Evolutionary conservation across 2,329 filamentous ascomycete genomes (phyloP).

Genomic region (Byssochlamys sp.): DNA sequence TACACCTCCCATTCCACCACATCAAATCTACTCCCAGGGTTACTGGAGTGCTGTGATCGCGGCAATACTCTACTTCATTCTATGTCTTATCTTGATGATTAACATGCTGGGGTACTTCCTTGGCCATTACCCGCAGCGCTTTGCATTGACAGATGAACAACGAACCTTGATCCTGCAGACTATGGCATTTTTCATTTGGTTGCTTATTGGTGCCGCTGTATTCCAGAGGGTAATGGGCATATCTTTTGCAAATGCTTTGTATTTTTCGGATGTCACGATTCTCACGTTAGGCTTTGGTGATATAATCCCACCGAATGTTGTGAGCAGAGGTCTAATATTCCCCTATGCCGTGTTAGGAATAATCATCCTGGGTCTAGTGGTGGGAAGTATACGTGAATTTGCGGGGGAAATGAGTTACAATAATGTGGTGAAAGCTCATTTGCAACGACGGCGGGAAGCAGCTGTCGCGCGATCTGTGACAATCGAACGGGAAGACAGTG

Average conservation of each 20-base stretch:
- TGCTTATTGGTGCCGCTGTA: slow-evolving; percentile 65
- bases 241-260: slow-evolving; percentile 66
- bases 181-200: slow-evolving; percentile 72
- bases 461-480: slow-evolving; percentile 48
- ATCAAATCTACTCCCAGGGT: slow-evolving; percentile 62
- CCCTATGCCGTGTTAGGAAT: slow-evolving; percentile 77
- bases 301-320: slow-evolving; percentile 44
- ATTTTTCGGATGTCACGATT: slow-evolving; percentile 66
- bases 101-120: slow-evolving; percentile 71
- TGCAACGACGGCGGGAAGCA: slow-evolving; percentile 44
- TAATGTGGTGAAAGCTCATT: slow-evolving; percentile 53
- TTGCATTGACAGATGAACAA: slow-evolving; percentile 67
- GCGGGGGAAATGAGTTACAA: slow-evolving; percentile 50
- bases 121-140: slow-evolving; percentile 68
- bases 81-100: slow-evolving; percentile 63
- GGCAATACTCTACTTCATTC: slow-evolving; percentile 67
- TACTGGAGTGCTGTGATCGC: slow-evolving; percentile 81
- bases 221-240: slow-evolving; percentile 66
- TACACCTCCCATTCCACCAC: slow-evolving; percentile 37
- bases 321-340: slow-evolving; percentile 63
- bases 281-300: slow-evolving; percentile 56
- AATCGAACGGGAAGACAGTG: slow-evolving; percentile 13
- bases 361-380: slow-evolving; percentile 73
- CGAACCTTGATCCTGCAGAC: slow-evolving; percentile 84
- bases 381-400: slow-evolving; percentile 66